Base-by-base conservation (phyloP, 1,284 basidiomycete species). In the Phaffia rhodozyma region DNA sequence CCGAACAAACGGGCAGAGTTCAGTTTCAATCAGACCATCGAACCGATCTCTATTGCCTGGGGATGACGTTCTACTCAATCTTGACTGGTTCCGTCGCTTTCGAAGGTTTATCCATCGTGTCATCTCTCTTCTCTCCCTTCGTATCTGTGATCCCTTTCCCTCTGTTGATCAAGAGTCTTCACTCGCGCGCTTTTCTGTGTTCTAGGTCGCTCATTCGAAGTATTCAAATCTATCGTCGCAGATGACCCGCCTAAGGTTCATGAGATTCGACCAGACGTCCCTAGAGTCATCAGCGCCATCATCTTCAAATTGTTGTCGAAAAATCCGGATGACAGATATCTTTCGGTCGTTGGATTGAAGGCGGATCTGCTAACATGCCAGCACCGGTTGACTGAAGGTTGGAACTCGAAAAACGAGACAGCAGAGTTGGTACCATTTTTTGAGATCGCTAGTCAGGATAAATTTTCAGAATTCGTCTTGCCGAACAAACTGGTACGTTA, bases 221-320 rank as follows among this genome's bases (percentile, higher is more conserved):
- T 86, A 29, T 70, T 86, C 59, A 83, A 85, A 70, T 79, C 84
- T 2, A 83, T 86, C 58, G 83, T 84, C 43, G 84, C 86, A 70
- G 84, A 83, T 68, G 74, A 82, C 20, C 83, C 84, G 0, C 84
- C 84, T 81, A 83, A 83, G 18, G 84, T 86, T 6, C 84, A 86
- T 68, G 84, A 86, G 71, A 82, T 86, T n/a, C 78, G 85, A 55
- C 76, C 83, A 60, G 85, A 86, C 70, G 79, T 86, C 4, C 85
- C 85, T 2, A 82, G 83, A 67, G 84, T 86, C 25, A 73, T 86
- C n/a, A 83, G 83, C 3, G 75, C 78, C 62, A 84, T 86, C 55
- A 81, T 86, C 63, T 83, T 85, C 69, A 86, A 84, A 83, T 77
- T 86, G 16, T 76, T 86, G 38, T 73, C 79, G 5, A 86, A 86